A percentile compares a stretch with the other conserved stretches of the same genome.
Evolutionary conservation across 805 yeast genomes (phyloP).

Genomic region (Naumovozyma dairenensis): DNA sequence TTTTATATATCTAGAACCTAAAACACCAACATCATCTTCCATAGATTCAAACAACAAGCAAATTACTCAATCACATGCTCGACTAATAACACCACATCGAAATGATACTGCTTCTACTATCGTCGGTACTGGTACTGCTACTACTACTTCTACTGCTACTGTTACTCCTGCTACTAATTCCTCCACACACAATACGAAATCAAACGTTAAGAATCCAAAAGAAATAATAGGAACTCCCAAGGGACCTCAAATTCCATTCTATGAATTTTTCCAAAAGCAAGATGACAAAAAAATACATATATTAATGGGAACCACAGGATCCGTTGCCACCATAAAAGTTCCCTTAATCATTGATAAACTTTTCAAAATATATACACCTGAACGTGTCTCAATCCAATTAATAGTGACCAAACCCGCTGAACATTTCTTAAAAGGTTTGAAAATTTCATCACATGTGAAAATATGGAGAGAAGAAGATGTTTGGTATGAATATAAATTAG

Average conservation of each 20-base stretch:
- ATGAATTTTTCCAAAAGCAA: constrained; percentile 55
- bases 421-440: constrained; percentile 54
- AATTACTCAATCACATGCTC: constrained; percentile 1
- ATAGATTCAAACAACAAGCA: constrained; percentile 1
- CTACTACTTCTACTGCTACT: too few species aligned
- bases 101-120: too few species aligned
- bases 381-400: constrained; percentile 70
- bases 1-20: constrained; percentile 22
- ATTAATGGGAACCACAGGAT: constrained; percentile 86
- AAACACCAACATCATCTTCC: constrained; percentile 5
- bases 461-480: constrained; percentile 82
- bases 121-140: too few species aligned
- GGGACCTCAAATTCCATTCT: constrained; percentile 60
- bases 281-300: constrained; percentile 85
- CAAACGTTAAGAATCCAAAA: constrained; percentile 29
- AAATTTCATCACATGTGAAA: constrained; percentile 63
- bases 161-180: background rate
- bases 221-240: constrained; percentile 42
- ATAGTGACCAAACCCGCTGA: constrained; percentile 72
- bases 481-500: constrained; percentile 40
- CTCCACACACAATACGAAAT: constrained; percentile 8
- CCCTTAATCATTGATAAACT: constrained; percentile 83
- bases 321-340: constrained; percentile 91
- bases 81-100: too few species aligned
- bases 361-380: constrained; percentile 65